Base-by-base conservation (phyloP, 1,284 basidiomycete genomes). In the Cutaneotrichosporon cavernicola region DNA sequence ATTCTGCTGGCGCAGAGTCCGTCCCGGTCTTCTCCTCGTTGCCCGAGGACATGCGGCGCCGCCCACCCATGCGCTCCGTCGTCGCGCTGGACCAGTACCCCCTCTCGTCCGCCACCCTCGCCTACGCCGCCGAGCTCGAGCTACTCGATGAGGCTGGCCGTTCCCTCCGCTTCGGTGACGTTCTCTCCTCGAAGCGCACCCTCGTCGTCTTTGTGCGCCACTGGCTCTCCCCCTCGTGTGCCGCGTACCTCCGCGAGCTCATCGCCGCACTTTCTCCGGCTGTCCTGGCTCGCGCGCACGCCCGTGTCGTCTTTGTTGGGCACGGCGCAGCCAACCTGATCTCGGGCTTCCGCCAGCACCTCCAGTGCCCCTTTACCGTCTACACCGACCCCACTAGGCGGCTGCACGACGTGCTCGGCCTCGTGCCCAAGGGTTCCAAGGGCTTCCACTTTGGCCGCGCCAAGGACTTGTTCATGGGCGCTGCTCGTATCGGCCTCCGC, bases 231-330 rank as follows among this genome's bases (percentile, higher is more conserved):
- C 87, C 89, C 4, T 80, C 87, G 36, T 91, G 90, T 76, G 90
- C 92, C 74, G 90, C 93, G 74, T 96, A 94, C 77, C 86, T 93
- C 83, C 84, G 86, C 60, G 87, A 87, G 38, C 82, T 93, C 64
- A 75, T 84, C 63, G 78, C 82, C 21, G 81, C 83, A 53, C 83
- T 87, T 46, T 80, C 86, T 56, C 80, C 82, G 11, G 84, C 83
- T 52, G 82, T 84, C 5, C 82, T 90, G 56, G 84, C 86, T 53
- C 82, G 85, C 84, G 70, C 80, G 21, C 69, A 71, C 21, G 76
- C 78, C 1, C 73, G 76, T 13, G 59, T 79, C 60, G 83, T 92
- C 58, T 82, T 95, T 69, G 86, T 96, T 72, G 87, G 90, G 40
- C 89, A 91, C 73, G 92, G 78, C 4, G 70, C 70, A 4, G 58